Percentiles rank a stretch among this genome's conserved stretches.
phyloP scores from a whole-genome alignment of 2,329 filamentous ascomycete genomes.

The Anthostomella pinea region DNA sequence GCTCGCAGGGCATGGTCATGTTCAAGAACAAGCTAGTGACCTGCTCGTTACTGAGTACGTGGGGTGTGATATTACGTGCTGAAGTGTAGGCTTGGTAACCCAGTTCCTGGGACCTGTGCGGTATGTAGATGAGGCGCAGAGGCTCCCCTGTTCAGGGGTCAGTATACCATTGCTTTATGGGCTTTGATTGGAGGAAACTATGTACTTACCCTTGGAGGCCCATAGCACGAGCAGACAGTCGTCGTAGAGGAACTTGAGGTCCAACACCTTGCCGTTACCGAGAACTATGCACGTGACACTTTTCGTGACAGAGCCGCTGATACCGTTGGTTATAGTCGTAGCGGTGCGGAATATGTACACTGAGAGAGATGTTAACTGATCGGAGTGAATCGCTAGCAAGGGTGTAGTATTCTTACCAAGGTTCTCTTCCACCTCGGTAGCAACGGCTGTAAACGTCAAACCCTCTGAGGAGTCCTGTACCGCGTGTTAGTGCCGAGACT shows the following conservation, averaged over 20 bases:
- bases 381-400: too few species aligned
- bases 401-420: too few species aligned
- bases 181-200: background rate
- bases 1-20: conserved; percentile 26
- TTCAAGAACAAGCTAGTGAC: conserved; percentile 28
- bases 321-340: conserved; percentile 55
- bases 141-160: conserved; percentile 14
- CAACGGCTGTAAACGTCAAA: conserved; percentile 41
- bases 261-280: conserved; percentile 46
- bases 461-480: conserved; percentile 35
- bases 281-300: conserved; percentile 42
- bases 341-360: conserved; percentile 57
- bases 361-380: conserved; percentile 27
- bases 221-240: conserved; percentile 59
- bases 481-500: conserved; percentile 7
- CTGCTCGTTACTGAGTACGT: conserved; percentile 30
- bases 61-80: conserved; percentile 15
- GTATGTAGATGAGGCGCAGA: conserved; percentile 34
- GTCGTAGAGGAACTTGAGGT: conserved; percentile 68
- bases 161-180: background rate
- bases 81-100: conserved; percentile 35
- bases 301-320: conserved; percentile 46
- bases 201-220: conserved; percentile 34
- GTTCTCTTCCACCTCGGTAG: conserved; percentile 34
- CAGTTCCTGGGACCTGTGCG: conserved; percentile 36